Conservation (phyloP, 257 asterid species). For the Schizonepeta tenuifolia region DNA sequence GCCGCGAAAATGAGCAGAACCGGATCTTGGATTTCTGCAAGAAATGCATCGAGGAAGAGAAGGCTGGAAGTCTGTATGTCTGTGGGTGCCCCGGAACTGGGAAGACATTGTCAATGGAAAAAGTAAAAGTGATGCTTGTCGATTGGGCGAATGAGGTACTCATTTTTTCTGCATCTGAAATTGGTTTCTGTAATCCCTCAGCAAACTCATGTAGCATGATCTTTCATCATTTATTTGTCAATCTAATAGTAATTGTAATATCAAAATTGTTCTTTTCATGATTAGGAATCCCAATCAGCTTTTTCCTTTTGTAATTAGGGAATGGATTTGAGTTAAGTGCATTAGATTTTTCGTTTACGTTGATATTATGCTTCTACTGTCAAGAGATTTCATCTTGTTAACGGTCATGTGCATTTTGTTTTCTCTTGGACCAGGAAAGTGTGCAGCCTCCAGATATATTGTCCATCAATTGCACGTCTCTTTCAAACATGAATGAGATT, state of each 20-base stretch:
- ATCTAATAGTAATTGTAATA: neutral
- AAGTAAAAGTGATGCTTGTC: conserved; percentile 55
- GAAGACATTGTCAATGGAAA: conserved; percentile 81
- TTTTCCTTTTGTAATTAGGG: neutral
- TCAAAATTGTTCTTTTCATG: neutral
- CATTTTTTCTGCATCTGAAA: neutral
- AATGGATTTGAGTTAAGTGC: conserved; percentile 6
- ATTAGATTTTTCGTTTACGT: conserved; percentile 1
- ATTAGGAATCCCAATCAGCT: neutral
- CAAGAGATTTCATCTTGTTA: neutral
- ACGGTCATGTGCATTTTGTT: neutral
- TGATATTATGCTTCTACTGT: neutral
- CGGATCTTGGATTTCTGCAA: conserved; percentile 78
- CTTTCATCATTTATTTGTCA: neutral
- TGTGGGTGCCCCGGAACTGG: conserved; percentile 99
- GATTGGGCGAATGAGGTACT: conserved; percentile 85
- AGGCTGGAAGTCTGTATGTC: conserved; percentile 82
- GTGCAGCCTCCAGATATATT: conserved; percentile 65
- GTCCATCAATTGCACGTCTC: conserved; percentile 84
- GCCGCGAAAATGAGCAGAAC: conserved; percentile 80
- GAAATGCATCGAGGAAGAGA: conserved; percentile 63
- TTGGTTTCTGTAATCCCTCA: conserved; percentile 4
- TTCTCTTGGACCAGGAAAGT: conserved; percentile 54
- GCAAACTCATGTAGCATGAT: neutral
- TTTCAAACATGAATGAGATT: conserved; percentile 70